Evolutionary conservation across 352 stramenopile species (phyloP).

Genomic region (Pythium rhizo-oryzae): DNA sequence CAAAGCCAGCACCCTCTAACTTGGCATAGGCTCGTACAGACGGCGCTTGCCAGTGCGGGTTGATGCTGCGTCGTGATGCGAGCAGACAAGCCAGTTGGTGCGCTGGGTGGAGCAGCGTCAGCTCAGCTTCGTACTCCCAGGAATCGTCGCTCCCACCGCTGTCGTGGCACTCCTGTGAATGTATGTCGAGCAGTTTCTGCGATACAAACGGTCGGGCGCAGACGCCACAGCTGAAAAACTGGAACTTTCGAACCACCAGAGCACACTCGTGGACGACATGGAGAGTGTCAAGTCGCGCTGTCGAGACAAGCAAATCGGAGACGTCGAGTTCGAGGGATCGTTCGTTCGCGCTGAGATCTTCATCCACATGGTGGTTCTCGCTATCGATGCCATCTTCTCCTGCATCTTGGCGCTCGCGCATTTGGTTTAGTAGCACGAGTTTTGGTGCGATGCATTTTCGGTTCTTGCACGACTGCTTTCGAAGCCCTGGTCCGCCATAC

Average conservation of each 20-base stretch:
- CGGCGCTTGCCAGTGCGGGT: constrained; percentile 19
- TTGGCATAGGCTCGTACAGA: constrained; percentile 72
- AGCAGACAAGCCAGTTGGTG: constrained; percentile 43
- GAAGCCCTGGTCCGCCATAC: constrained; percentile 73
- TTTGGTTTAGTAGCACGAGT: constrained; percentile 69
- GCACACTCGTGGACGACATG: constrained; percentile 61
- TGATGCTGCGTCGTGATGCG: constrained; percentile 22
- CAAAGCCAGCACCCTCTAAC: constrained; percentile 58
- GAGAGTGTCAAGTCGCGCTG: constrained; percentile 28
- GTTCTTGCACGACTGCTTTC: constrained; percentile 84
- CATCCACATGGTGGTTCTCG: not conserved
- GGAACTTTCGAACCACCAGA: constrained; percentile 50
- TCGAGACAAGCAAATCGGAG: constrained; percentile 14
- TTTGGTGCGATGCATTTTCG: constrained; percentile 77
- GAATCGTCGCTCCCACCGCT: not conserved
- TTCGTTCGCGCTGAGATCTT: not conserved
- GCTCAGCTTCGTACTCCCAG: constrained; percentile 15
- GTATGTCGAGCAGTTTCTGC: constrained; percentile 53
- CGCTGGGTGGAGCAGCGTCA: constrained; percentile 37
- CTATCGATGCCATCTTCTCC: constrained; percentile 33
- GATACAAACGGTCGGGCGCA: constrained; percentile 57
- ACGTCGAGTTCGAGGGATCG: constrained; percentile 16
- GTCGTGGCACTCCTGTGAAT: constrained; percentile 26
- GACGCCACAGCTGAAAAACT: constrained; percentile 51
- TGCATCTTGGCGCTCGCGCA: constrained; percentile 40